A percentile compares a stretch with the other conserved stretches of the same genome.
phyloP scores from a whole-genome alignment of 2,329 filamentous ascomycete species.

The Alternaria consortialis region DNA sequence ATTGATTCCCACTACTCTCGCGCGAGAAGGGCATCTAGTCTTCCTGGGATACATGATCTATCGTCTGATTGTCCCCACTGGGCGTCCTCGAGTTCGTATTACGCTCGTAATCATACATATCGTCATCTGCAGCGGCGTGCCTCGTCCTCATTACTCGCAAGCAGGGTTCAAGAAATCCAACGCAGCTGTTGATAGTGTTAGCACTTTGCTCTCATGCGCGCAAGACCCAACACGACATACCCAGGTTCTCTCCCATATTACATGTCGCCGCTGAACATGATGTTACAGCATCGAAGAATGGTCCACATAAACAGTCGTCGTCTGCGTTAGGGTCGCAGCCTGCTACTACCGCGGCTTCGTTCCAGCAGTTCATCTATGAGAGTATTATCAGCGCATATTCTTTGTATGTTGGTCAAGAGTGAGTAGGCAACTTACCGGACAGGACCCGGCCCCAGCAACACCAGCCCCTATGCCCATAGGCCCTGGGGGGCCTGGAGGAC shows the following conservation, averaged over 20 bases:
- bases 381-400: conserved; percentile 10
- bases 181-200: conserved; percentile 18
- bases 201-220: neutral
- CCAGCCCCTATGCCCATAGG: conserved; percentile 16
- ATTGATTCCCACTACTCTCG: neutral
- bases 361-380: conserved; percentile 45
- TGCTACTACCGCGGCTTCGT: conserved; percentile 38
- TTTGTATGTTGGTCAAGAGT: neutral
- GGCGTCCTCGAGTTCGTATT: neutral
- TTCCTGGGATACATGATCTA: neutral
- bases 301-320: conserved; percentile 45
- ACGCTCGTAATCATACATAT: conserved; percentile 7
- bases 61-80: neutral
- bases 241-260: conserved; percentile 41
- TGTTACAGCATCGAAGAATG: conserved; percentile 46
- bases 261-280: conserved; percentile 40
- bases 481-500: conserved; percentile 4
- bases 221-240: conserved; percentile 28
- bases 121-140: neutral
- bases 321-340: conserved; percentile 43
- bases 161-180: conserved; percentile 23
- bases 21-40: neutral
- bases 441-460: conserved; percentile 33
- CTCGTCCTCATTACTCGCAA: conserved; percentile 11
- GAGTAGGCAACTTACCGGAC: conserved; percentile 31